Conservation (phyloP, 305 asterid species). For the Lippia alba region DNA sequence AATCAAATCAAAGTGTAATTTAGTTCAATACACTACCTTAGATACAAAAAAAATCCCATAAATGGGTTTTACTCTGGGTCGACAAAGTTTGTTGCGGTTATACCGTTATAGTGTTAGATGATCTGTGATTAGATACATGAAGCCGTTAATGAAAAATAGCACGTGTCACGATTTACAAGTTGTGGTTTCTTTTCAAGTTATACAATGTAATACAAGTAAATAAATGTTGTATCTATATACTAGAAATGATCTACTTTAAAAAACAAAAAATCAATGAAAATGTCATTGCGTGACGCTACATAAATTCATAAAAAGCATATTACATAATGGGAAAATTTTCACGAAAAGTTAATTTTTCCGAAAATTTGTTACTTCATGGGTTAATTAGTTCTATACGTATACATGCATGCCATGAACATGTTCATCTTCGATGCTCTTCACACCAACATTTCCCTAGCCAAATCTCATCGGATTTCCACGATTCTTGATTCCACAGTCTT, state of each 20-base stretch:
- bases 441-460: constrained; percentile 36
- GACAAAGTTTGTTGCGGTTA: too few relatives aligned
- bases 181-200: too few relatives aligned
- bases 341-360: not conserved
- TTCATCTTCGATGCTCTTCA: constrained; percentile 64
- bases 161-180: not conserved
- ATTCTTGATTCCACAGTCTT: constrained; percentile 51
- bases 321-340: not conserved
- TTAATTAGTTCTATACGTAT: not conserved
- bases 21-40: too few relatives aligned
- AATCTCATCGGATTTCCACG: constrained; percentile 42
- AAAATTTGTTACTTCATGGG: not conserved
- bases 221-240: not conserved
- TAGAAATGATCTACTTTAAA: too few relatives aligned
- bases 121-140: not conserved
- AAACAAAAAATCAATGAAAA: not conserved
- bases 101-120: not conserved
- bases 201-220: not conserved
- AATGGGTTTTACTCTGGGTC: too few relatives aligned
- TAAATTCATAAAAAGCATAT: not conserved
- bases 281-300: not conserved
- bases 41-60: too few relatives aligned
- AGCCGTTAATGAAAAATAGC: not conserved
- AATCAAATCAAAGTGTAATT: too few relatives aligned
- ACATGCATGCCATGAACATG: constrained; percentile 37